Base-by-base conservation (phyloP, 257 asterid species). In the Eucommia ulmoides region DNA sequence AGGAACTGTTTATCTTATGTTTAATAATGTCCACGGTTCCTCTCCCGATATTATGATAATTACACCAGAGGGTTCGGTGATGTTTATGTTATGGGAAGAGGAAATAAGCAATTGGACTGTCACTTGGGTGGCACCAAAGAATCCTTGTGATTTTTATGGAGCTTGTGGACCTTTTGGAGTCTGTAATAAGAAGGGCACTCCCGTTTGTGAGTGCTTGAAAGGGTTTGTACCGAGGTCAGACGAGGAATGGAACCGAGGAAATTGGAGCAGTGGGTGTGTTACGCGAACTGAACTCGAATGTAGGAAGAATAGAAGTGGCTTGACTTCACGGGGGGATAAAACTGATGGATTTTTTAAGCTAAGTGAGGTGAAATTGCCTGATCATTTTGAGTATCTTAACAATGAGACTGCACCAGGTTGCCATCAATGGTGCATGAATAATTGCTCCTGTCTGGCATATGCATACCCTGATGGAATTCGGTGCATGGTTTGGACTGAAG, bases 381-480 rank as follows among this genome's bases (percentile, higher is more conserved):
- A 65, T 54, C 55, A 38, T 2, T 24, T 52, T 29, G 22, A 25
- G 48, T 44, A 60, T 56, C 29, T 53, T 22, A 38, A 10, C 19
- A 45, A 24, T 22, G 33, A 16, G 19, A 44, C 24, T 68, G 62
- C 47, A 8, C 9, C 19, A 42, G 53, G 51, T n/a, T n/a, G n/a
- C n/a, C n/a, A n/a, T n/a, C n/a, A n/a, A n/a, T n/a, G n/a, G n/a
- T n/a, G n/a, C n/a, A n/a, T n/a, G n/a, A n/a, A n/a, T n/a, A n/a
- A n/a, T n/a, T n/a, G n/a, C n/a, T n/a, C n/a, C n/a, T n/a, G 73
- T 33, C 19, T 54, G 22, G 77, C 70, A 12, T 65, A 65, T 58
- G 66, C 73, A 18, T 58, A 53, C 47, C 66, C 56, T 38, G 22
- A 45, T 20, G 61, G 55, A n/a, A 58, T 62, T 19, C 59, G 73